Percentiles rank a stretch among this genome's conserved stretches.
Evolutionary conservation across 805 yeast genomes (phyloP).

Genomic region (Pichia eremophila): DNA sequence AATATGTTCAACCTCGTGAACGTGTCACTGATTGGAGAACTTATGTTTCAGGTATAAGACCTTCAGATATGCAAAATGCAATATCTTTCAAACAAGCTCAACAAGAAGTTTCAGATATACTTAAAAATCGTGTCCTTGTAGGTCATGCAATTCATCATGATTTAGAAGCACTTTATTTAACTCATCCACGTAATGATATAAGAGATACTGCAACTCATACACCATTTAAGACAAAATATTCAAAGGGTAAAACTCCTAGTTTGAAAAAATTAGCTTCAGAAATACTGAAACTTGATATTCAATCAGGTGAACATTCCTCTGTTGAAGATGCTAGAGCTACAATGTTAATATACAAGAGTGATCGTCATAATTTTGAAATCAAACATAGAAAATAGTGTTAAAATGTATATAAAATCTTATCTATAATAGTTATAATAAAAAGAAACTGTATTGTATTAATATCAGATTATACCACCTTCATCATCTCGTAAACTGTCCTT

Average conservation of each 20-base stretch:
- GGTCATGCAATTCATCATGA: conserved; percentile 87
- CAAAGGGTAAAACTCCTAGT: conserved; percentile 65
- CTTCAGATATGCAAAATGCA: conserved; percentile 61
- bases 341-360: conserved; percentile 64
- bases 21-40: conserved; percentile 87
- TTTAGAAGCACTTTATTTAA: conserved; percentile 52
- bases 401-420: not conserved
- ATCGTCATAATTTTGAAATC: conserved; percentile 42
- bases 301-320: conserved; percentile 70
- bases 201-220: conserved; percentile 67
- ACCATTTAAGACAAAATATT: conserved; percentile 46
- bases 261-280: conserved; percentile 56
- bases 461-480: not conserved
- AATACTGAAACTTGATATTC: conserved; percentile 53
- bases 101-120: conserved; percentile 37
- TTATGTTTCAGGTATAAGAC: conserved; percentile 80
- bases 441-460: no score
- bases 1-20: conserved; percentile 66
- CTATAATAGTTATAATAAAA: no score
- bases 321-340: conserved; percentile 88
- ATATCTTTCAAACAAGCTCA: conserved; percentile 62
- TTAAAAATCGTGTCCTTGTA: conserved; percentile 51
- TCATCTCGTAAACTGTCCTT: not conserved
- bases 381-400: not conserved
- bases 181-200: conserved; percentile 54